Base-by-base conservation (phyloP, 2,329 filamentous ascomycete genomes). In the Aspergillus novofumigatus region DNA sequence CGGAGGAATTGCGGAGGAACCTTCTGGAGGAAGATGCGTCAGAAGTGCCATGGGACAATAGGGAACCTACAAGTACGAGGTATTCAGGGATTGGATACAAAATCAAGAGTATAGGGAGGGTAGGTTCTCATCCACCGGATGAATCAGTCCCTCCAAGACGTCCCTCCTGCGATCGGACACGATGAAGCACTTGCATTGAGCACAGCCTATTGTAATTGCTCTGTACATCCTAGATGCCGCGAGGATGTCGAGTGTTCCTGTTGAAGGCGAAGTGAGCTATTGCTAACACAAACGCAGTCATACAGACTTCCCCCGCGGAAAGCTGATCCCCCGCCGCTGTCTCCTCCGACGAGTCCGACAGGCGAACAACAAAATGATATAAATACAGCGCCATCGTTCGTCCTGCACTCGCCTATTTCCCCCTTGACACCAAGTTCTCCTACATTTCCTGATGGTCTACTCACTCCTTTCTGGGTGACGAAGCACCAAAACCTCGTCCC, bases 331-430 rank as follows among this genome's bases (percentile, higher is more conserved):
- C 81, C 84, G 38, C 75, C 80, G n/a, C 73, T 76, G 48, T 81
- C 80, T 51, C 77, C 78, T 47, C 72, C 77, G 52, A 70, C 78
- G 52, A 78, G 78, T 51, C 69, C 82, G 82, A 57, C 81, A 20
- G 78, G 80, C 49, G 76, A 81, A 54, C 75, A 81, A 65, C 69
- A 67, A 51, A 64, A 60, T 58, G 63, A 63, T 32, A 80, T 83
- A 52, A 67, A 75, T 3, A 75, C 81, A 53, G 72, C 76, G 41
- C 72, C 78, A 25, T 75, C 80, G 20, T 77, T 81, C 58, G 78
- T 86, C n/a, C 78, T 96, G 4, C 93, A 97, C 73, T 97, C 94
- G 11, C 91, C 92, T 1, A 86, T 96, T 63, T 97, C 94, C 2
- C 94, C 93, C 0, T 81, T 97, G 29, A 94, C 90, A 42, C 92